phyloP scores from a whole-genome alignment of 2,329 filamentous ascomycete species.

The Ceratocystis lukuohia region DNA sequence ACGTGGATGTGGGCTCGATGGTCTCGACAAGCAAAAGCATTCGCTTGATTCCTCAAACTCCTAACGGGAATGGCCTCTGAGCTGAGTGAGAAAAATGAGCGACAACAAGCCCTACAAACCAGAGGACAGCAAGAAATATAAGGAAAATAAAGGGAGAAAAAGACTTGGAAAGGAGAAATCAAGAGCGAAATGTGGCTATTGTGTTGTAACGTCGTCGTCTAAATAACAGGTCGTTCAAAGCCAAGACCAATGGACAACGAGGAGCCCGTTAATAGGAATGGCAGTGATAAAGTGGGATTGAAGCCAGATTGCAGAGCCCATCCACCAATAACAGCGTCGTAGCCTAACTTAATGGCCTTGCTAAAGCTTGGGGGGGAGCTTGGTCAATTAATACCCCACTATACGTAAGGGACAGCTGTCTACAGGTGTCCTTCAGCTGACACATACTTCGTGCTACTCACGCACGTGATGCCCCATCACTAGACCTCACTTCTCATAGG shows the following conservation, averaged over 20 bases:
- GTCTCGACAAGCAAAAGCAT: conserved; percentile 4
- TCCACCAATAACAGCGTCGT: conserved; percentile 10
- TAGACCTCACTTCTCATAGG: neutral
- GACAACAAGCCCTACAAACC: conserved; percentile 14
- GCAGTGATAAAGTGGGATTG: conserved; percentile 24
- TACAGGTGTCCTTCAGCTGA: neutral
- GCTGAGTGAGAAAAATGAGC: neutral
- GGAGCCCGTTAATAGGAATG: neutral
- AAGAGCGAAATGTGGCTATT: neutral
- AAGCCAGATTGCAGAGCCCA: conserved; percentile 34
- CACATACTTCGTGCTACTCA: neutral
- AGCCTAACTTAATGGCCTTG: conserved; percentile 1
- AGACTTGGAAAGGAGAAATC: conserved; percentile 1
- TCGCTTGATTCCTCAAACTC: neutral
- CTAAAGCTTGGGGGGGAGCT: neutral
- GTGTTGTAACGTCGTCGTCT: neutral
- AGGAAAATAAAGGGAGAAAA: neutral
- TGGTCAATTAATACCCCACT: neutral
- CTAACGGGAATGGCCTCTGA: neutral
- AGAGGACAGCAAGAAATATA: conserved; percentile 15
- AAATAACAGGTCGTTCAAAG: conserved; percentile 1
- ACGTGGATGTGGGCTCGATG: neutral
- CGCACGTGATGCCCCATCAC: conserved; percentile 13
- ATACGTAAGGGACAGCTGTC: neutral
- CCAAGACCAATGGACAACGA: neutral